Evolutionary conservation across 495 filamentous ascomycete genomes (phyloP), one percentile per base, ranked within the genome.

Genomic region (Aspergillus olivimuriae): DNA sequence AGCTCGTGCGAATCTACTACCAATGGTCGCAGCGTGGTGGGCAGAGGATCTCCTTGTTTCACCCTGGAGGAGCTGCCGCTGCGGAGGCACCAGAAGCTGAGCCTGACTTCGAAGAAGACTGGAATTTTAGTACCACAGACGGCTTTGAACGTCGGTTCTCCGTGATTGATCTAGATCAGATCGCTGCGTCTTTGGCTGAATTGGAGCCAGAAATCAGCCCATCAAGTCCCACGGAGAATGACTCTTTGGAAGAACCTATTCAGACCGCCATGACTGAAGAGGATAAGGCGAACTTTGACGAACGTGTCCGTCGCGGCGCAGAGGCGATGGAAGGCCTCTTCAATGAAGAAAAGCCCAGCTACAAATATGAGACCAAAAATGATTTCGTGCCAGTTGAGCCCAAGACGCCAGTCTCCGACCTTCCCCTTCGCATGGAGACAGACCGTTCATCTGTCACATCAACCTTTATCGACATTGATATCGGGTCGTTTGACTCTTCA

Each of bases 91-190:
- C 69, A 37, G 53, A 57, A 53, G 34, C 55, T 56, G 69, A 76
- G 14, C 70, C 76, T 28, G 50, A 63, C 7, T 41, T 58, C 1
- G 61, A 63, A 2, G 84, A 89, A 46, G 85, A 91, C 51, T 95
- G 92, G 88, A 95, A 91, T 52, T 95, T 95, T 55, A 89, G 85
- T 56, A 89, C 85, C 1, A 92, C 87, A 0, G 82, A 86, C 43
- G 84, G 81, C 8, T 94, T 95, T 57, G 84, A 94, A 54, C 74
- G 80, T 44, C 53, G 69, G 28, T 72, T 72, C 33, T 71, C 69
- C 2, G 68, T 70, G 24, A 65, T 72, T 31, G 67, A 74, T 38
- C 50, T 74, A 11, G 66, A 72, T 41, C 55, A 72, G 48, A 51
- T 75, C 10, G 71, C 69, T 18, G 63, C 63, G 9, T 66, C 62